A percentile compares a stretch with the other conserved stretches of the same genome.
Evolutionary conservation across 163 green algal species (phyloP).

Genomic region (Trebouxia gelatinosa): DNA sequence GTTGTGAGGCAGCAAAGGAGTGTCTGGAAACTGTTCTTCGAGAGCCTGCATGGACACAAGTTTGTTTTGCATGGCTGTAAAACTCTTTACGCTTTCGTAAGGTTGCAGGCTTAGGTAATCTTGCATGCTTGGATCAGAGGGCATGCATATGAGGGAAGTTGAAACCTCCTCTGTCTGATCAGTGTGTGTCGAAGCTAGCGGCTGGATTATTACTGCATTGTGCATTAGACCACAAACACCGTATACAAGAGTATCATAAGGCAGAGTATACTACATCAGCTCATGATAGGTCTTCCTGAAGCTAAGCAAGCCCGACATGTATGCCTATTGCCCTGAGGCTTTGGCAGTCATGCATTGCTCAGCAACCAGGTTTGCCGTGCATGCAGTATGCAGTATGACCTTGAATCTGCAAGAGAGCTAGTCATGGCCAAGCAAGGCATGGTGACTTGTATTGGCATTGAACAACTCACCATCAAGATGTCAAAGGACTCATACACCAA

Average conservation of each 20-base stretch:
- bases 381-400: not conserved
- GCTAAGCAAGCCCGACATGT: not conserved
- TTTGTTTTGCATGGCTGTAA: not conserved
- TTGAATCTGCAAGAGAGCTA: not conserved
- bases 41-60: slow-evolving; percentile 32
- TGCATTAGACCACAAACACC: too few relatives aligned
- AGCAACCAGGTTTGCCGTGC: not conserved
- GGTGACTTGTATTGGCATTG: too few relatives aligned
- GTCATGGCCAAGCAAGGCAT: not conserved
- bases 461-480: slow-evolving; percentile 44
- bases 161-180: too few relatives aligned
- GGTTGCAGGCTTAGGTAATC: not conserved
- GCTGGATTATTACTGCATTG: too few relatives aligned
- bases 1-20: slow-evolving; percentile 43
- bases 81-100: too few relatives aligned
- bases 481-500: slow-evolving; percentile 55
- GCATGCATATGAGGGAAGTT: not conserved
- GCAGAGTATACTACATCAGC: too few relatives aligned
- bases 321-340: not conserved
- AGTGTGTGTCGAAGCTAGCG: too few relatives aligned
- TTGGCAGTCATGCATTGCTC: not conserved
- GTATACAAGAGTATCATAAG: too few relatives aligned
- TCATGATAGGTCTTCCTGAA: not conserved
- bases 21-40: slow-evolving; percentile 48
- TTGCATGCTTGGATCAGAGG: not conserved